Evolutionary conservation across 805 yeast species (phyloP).

Genomic region (Sungouiozyma ichnusensis): DNA sequence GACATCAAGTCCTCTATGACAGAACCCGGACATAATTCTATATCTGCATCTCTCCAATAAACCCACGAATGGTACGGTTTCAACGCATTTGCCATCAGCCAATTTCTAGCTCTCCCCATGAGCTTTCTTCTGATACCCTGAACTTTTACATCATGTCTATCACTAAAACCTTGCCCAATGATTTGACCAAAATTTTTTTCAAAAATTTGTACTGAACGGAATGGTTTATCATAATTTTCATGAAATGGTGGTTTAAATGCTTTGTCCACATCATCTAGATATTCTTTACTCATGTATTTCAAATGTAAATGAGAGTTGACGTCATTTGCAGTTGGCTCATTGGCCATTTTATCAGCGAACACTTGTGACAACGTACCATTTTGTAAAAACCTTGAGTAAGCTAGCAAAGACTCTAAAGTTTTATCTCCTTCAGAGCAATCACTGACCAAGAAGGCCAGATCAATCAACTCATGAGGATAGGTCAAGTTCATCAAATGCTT

Average conservation of each 20-base stretch:
- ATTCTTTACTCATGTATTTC: conserved; percentile 58
- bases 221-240: conserved; percentile 51
- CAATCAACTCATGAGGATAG: conserved; percentile 70
- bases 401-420: conserved; percentile 55
- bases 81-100: conserved; percentile 65
- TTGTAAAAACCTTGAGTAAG: conserved; percentile 58
- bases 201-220: conserved; percentile 69
- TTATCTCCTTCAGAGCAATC: conserved; percentile 63
- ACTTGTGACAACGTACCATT: conserved; percentile 51
- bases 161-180: conserved; percentile 77
- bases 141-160: conserved; percentile 74
- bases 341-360: conserved; percentile 17
- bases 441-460: conserved; percentile 69
- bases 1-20: conserved; percentile 68
- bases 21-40: conserved; percentile 71
- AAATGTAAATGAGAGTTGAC: conserved; percentile 57
- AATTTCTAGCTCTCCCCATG: conserved; percentile 82
- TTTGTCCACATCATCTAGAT: conserved; percentile 43
- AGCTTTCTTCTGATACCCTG: conserved; percentile 76
- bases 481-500: conserved; percentile 79
- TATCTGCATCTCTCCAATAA: conserved; percentile 83
- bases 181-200: conserved; percentile 76
- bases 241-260: conserved; percentile 64
- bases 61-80: conserved; percentile 86
- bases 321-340: conserved; percentile 32